A percentile compares a stretch with the other conserved stretches of the same genome.
Evolutionary conservation across 208 protist species (phyloP).

Genomic region (Willaertia magna): DNA sequence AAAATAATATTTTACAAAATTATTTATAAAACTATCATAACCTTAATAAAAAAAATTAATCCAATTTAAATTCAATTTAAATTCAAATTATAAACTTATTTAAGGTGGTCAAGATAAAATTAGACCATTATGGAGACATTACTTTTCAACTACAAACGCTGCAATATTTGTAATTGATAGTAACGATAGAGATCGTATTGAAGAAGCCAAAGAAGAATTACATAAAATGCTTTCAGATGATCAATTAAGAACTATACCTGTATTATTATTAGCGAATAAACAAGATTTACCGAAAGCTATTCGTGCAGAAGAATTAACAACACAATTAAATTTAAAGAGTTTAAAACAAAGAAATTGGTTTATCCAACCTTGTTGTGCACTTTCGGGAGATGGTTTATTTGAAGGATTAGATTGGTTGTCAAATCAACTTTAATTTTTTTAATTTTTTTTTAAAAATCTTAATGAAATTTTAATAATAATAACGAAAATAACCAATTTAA

Average conservation of each 20-base stretch:
- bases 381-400: constrained; percentile 85
- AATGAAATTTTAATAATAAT: too few relatives aligned
- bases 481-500: background rate
- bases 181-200: constrained; percentile 80
- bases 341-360: constrained; percentile 63
- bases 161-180: constrained; percentile 94
- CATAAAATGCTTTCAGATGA: constrained; percentile 89
- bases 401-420: constrained; percentile 91
- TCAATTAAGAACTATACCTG: constrained; percentile 73
- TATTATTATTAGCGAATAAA: constrained; percentile 98
- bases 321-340: constrained; percentile 72
- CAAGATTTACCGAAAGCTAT: constrained; percentile 95
- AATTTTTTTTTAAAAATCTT: too few relatives aligned
- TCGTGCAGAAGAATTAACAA: constrained; percentile 82
- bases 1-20: background rate
- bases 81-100: constrained; percentile 52
- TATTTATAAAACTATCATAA: background rate
- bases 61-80: background rate
- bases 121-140: constrained; percentile 65
- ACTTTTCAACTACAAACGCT: constrained; percentile 80
- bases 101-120: constrained; percentile 78
- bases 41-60: background rate
- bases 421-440: constrained; percentile 31
- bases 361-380: constrained; percentile 83
- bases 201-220: constrained; percentile 71